phyloP scores from a whole-genome alignment of 495 filamentous ascomycete genomes.

The Aspergillus cavernicola region DNA sequence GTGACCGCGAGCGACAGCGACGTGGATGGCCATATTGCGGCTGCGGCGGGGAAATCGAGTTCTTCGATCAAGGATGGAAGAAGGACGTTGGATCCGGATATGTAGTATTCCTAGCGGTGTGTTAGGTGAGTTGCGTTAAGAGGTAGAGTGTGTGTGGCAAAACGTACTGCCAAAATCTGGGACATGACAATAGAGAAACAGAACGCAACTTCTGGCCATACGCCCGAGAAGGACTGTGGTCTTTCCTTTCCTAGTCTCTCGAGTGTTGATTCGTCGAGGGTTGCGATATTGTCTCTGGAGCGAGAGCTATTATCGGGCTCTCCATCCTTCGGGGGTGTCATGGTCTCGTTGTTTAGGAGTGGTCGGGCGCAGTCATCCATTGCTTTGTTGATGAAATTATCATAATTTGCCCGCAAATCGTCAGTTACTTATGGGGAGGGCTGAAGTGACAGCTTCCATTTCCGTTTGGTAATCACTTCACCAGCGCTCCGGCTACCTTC shows the following conservation, averaged over 20 bases:
- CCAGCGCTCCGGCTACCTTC: neutral
- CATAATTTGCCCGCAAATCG: too few species aligned
- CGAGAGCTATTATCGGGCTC: neutral
- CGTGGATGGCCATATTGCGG: slow-evolving; percentile 74
- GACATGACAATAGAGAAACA: slow-evolving; percentile 70
- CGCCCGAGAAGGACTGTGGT: slow-evolving; percentile 59
- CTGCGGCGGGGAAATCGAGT: slow-evolving; percentile 59
- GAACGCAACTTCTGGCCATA: slow-evolving; percentile 64
- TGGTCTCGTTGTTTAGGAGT: too few species aligned
- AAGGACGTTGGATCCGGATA: slow-evolving; percentile 82
- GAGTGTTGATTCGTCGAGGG: neutral
- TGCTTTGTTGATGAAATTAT: too few species aligned
- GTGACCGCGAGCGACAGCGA: slow-evolving; percentile 73
- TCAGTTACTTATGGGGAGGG: too few species aligned
- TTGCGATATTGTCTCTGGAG: neutral
- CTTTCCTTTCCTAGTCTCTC: slow-evolving; percentile 60
- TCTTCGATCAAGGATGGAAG: slow-evolving; percentile 62
- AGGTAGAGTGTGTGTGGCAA: neutral
- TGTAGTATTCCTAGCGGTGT: slow-evolving; percentile 62
- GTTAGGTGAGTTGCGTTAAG: too few species aligned
- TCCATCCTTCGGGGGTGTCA: neutral
- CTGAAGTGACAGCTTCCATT: neutral
- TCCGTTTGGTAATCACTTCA: neutral
- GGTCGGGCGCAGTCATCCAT: too few species aligned
- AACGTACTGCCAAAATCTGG: slow-evolving; percentile 61